A percentile compares a stretch with the other conserved stretches of the same genome.
These are phyloP conservation scores for Phaseolus lunatus DNA, from an alignment of 306 rosid genomes.

Conservation along the genomic window DNA sequence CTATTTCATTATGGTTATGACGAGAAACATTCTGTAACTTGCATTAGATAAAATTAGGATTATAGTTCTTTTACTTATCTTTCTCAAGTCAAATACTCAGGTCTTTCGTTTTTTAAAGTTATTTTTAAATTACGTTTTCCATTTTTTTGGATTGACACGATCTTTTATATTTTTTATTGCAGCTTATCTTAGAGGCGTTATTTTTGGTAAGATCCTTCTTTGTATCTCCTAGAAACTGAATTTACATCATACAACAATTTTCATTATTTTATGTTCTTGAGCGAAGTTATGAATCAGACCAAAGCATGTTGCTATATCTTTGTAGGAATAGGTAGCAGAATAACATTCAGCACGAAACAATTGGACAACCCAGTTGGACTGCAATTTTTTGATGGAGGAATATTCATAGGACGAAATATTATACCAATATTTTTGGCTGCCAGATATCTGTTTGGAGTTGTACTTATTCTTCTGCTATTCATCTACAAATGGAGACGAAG, in stretches of 20 bases:
- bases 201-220: constrained; percentile 37
- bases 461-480: background rate
- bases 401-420: background rate
- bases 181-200: constrained; percentile 44
- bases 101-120: background rate
- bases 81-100: background rate
- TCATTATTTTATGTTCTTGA: background rate
- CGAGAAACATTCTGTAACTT: background rate
- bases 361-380: constrained; percentile 17
- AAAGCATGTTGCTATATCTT: background rate
- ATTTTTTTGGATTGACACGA: background rate
- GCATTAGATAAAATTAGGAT: background rate
- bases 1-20: no score
- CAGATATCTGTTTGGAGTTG: constrained; percentile 16
- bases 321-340: constrained; percentile 22
- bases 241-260: background rate
- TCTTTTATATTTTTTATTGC: constrained; percentile 13
- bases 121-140: background rate
- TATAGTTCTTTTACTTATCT: background rate
- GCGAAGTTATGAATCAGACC: background rate
- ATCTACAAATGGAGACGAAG: constrained; percentile 34
- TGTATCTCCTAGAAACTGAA: background rate
- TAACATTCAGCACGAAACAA: constrained; percentile 1
- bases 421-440: background rate
- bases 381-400: background rate